Evolutionary conservation across 805 yeast species (phyloP), one percentile per base, ranked within the genome.

Genomic region (Saturnispora besseyi): DNA sequence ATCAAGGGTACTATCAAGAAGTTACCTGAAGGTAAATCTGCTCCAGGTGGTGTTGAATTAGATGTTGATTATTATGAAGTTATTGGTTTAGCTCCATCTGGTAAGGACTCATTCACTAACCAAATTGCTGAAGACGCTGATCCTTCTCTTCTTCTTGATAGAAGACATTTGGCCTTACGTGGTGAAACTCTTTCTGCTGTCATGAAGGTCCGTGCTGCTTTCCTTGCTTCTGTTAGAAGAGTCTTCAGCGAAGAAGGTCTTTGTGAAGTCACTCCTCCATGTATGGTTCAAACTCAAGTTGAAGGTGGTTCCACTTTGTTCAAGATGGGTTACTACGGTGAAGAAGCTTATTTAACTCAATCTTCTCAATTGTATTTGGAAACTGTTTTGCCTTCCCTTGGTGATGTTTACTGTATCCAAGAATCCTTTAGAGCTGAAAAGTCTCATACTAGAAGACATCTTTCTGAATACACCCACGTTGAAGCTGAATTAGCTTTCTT

Each of bases 271-370:
- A 93, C 98, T 37, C 97, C 99, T 43, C 99, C 99, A 63, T 90
- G 98, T 72, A 93, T 93, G 98, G 99, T 93, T 50, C 99, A 93
- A 73, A 90, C 96, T 37, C 98, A 93, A 75, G 99, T 93, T 53
- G 99, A 93, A 73, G 99, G 99, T 67, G 99, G 99, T 49, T 86
- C 97, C 37, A 93, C 99, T 15, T 75, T 93, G 64, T 93, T 93
- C 76, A 81, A 83, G 62, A 74, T 93, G 73, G 85, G 87, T 67
- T 93, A 95, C 75, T 93, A 93, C 67, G 98, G 96, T 49, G 95
- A 93, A 73, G 93, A 90, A 67, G 98, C 99, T 10, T 93, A 74
- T 70, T 76, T 93, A 63, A 95, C 99, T 18, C 99, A 93, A 73
- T 86, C 96, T 8, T 91, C 98, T 15, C 99, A 93, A 74, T 78